A percentile compares a stretch with the other conserved stretches of the same genome.
These are phyloP conservation scores for Coemansia umbellata DNA, from an alignment of 192 early-diverging fungal species.

Conservation along the genomic window DNA sequence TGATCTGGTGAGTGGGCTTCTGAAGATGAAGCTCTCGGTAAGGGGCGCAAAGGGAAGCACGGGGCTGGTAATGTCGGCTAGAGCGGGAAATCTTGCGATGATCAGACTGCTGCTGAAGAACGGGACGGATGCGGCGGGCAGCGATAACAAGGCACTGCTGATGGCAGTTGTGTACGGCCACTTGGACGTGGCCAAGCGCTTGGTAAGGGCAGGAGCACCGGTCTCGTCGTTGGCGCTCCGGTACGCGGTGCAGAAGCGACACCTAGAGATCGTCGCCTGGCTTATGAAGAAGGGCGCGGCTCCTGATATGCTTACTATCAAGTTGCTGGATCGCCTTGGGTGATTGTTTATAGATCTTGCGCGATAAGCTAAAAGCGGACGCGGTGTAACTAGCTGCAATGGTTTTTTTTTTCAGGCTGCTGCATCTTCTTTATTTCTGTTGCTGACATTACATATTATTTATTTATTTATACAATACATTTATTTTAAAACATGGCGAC, in stretches of 20 bases:
- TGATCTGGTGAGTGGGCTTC: slow-evolving; percentile 27
- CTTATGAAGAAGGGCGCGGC: slow-evolving; percentile 40
- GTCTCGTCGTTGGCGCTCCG: slow-evolving; percentile 36
- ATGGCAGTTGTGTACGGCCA: slow-evolving; percentile 47
- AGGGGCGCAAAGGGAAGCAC: slow-evolving; percentile 19
- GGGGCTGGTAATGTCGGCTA: slow-evolving; percentile 34
- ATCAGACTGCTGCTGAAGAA: slow-evolving; percentile 33
- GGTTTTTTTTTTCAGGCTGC: no score
- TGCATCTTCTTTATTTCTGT: no score
- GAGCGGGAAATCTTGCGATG: slow-evolving; percentile 39
- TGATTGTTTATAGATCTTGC: no score
- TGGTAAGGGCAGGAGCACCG: slow-evolving; percentile 43
- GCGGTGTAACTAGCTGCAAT: no score
- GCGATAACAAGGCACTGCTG: slow-evolving; percentile 44
- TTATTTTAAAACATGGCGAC: no score
- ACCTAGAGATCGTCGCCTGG: slow-evolving; percentile 16
- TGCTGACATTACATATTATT: no score
- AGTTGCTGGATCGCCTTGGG: slow-evolving; percentile 27
- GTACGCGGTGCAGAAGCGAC: slow-evolving; percentile 47
- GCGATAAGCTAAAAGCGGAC: no score
- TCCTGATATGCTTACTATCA: slow-evolving; percentile 47
- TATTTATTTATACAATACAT: no score
- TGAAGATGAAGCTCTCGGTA: slow-evolving; percentile 27
- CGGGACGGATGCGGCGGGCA: slow-evolving; percentile 24
- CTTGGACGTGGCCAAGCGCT: slow-evolving; percentile 26